A percentile compares a stretch with the other conserved stretches of the same genome.
phyloP scores from a whole-genome alignment of 352 stramenopile species.

The Globisporangium cystogenes region DNA sequence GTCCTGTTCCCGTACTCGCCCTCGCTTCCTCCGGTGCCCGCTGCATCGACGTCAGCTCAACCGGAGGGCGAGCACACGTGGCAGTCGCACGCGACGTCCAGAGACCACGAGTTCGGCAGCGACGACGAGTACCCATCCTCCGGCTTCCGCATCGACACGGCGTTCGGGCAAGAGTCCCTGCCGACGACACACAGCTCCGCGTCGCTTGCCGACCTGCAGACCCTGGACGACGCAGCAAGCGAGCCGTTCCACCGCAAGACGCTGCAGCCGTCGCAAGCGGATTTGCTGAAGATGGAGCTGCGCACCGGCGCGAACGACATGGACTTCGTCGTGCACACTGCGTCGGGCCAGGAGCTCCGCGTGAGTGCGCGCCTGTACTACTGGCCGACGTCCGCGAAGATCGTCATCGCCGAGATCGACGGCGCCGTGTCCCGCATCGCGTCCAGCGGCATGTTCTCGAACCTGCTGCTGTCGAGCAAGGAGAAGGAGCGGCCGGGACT shows the following conservation, averaged over 20 bases:
- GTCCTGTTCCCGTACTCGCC: constrained; percentile 65
- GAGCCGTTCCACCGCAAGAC: constrained; percentile 52
- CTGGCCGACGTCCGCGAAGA: constrained; percentile 62
- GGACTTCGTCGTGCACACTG: constrained; percentile 46
- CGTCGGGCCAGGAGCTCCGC: constrained; percentile 17
- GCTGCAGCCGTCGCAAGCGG: constrained; percentile 47
- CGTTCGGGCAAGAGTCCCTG: constrained; percentile 1
- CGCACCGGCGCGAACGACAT: constrained; percentile 62
- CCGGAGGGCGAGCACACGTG: constrained; percentile 2
- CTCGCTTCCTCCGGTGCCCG: constrained; percentile 22
- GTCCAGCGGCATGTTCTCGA: constrained; percentile 24
- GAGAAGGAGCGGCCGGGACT: constrained; percentile 37
- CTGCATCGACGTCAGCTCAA: not conserved
- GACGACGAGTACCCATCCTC: not conserved
- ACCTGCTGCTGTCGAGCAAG: constrained; percentile 30
- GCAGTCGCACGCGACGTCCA: not conserved
- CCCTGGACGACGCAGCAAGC: constrained; percentile 1
- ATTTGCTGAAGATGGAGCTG: constrained; percentile 55
- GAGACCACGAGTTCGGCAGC: not conserved
- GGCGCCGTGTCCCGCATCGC: constrained; percentile 54
- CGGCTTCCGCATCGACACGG: constrained; percentile 1
- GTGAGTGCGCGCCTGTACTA: constrained; percentile 63
- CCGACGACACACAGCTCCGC: not conserved
- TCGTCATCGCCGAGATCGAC: constrained; percentile 84
- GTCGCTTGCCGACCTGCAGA: not conserved